Evolutionary conservation across 2,329 filamentous ascomycete genomes (phyloP).

Genomic region (Tothia fuscella): DNA sequence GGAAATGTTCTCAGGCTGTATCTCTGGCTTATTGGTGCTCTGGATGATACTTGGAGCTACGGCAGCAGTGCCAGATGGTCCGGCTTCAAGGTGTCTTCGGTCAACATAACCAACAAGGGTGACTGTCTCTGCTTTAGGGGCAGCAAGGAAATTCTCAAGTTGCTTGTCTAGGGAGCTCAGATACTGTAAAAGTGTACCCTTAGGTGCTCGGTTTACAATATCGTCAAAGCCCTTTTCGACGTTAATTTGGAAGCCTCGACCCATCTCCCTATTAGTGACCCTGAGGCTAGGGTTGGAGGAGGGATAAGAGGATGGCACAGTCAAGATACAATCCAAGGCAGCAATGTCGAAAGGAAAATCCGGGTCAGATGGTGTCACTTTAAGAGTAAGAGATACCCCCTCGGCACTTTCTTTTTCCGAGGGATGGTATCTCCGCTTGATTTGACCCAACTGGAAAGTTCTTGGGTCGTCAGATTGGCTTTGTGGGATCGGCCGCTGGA

Average conservation of each 20-base stretch:
- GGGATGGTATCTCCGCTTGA: conserved; percentile 53
- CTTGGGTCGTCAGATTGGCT: conserved; percentile 56
- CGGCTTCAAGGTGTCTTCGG: conserved; percentile 18
- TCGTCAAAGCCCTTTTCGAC: conserved; percentile 62
- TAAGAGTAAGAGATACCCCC: conserved; percentile 49
- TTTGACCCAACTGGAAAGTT: conserved; percentile 62
- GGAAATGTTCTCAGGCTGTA: neutral
- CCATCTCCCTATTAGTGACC: conserved; percentile 58
- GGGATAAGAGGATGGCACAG: conserved; percentile 54
- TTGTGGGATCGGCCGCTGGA: conserved; percentile 53
- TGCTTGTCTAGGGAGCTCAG: conserved; percentile 61
- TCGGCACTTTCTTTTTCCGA: conserved; percentile 34
- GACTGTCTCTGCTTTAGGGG: conserved; percentile 59
- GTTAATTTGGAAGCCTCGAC: conserved; percentile 61
- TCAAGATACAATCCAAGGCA: conserved; percentile 54
- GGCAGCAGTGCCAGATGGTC: neutral
- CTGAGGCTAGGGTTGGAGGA: conserved; percentile 41
- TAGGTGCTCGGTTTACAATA: conserved; percentile 42
- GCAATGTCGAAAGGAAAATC: conserved; percentile 73
- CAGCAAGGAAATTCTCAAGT: conserved; percentile 56
- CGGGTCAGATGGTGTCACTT: conserved; percentile 61
- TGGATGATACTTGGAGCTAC: neutral
- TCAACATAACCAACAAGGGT: conserved; percentile 53
- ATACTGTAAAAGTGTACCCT: conserved; percentile 50
- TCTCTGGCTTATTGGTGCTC: neutral